Evolutionary conservation across 2,329 filamentous ascomycete genomes (phyloP), one percentile per base, ranked within the genome.

Genomic region (Thelonectria olida): DNA sequence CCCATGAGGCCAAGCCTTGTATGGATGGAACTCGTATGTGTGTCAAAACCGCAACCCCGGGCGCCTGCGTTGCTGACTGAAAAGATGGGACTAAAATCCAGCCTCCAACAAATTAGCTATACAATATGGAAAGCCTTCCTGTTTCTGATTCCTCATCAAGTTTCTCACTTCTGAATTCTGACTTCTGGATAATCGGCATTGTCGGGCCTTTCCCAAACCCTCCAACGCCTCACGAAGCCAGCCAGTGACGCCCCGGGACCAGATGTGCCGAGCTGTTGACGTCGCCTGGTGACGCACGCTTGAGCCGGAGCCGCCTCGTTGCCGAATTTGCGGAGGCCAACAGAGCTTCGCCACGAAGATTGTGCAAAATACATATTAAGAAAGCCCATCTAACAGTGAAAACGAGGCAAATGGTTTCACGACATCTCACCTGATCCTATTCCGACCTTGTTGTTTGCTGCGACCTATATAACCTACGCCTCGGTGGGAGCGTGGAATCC

Each of bases 281-380:
- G 67, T 71, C 65, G 61, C 50, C 65, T 47, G 63, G 61, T 71
- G 63, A 66, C 64, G 64, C 62, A 63, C 47, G 50, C 61, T 41
- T 48, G 45, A 45, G 31, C 31, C 31, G 31, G 31, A 39, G 31
- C 28, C 28, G 22, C 56, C 17, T 53, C 42, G n/a, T 54, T 42
- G 58, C 36, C 31, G 52, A 25, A 51, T 39, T 34, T 10, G 27
- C 44, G 34, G 34, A 17, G 31, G 23, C 17, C 25, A 12, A 34
- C 31, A 42, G 15, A 27, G 36, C 47, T 52, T 61, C 42, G 58
- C 58, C 58, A 61, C 58, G 49, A 15, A 13, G 7, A 27, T 15
- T 25, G 39, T 45, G 23, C 22, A 15, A 23, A 22, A n/a, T 5
- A 25, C 20, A 31, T 28, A 23, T 22, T 19, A 47, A 55, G 12